phyloP scores from a whole-genome alignment of 192 early-diverging fungal genomes.

The Coemansia sp. region DNA sequence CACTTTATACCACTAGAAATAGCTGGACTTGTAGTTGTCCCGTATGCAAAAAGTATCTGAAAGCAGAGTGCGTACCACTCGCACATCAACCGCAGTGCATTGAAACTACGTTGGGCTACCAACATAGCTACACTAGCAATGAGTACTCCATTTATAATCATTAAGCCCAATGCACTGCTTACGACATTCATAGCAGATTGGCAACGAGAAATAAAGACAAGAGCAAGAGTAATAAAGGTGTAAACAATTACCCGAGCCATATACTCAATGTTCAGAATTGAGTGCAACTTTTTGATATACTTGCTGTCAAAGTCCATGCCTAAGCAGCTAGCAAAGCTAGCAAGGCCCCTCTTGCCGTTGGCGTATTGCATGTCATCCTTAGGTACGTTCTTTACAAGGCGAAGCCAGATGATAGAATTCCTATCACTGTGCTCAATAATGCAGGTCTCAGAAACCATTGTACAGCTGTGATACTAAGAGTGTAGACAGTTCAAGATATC shows the following conservation, averaged over 20 bases:
- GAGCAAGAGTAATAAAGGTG: neutral
- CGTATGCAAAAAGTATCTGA: neutral
- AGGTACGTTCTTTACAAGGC: neutral
- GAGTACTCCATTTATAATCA: neutral
- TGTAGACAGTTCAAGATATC: neutral
- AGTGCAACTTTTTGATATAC: neutral
- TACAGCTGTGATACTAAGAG: neutral
- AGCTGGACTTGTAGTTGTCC: neutral
- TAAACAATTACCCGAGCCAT: neutral
- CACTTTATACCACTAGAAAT: slow-evolving; percentile 1
- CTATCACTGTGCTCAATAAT: neutral
- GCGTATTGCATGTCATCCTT: neutral
- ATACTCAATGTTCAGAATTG: neutral
- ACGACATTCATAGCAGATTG: neutral
- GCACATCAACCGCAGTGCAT: neutral
- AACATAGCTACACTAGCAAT: neutral
- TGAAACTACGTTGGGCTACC: neutral
- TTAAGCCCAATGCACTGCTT: neutral
- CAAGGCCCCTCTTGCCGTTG: neutral
- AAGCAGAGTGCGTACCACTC: neutral
- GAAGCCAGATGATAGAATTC: neutral
- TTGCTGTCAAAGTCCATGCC: neutral
- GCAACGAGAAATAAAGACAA: neutral
- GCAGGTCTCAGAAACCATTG: neutral
- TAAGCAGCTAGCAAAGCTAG: neutral